These are phyloP conservation scores for Nigrospora oryzae DNA, from an alignment of 2,329 filamentous ascomycete genomes.

Conservation along the genomic window DNA sequence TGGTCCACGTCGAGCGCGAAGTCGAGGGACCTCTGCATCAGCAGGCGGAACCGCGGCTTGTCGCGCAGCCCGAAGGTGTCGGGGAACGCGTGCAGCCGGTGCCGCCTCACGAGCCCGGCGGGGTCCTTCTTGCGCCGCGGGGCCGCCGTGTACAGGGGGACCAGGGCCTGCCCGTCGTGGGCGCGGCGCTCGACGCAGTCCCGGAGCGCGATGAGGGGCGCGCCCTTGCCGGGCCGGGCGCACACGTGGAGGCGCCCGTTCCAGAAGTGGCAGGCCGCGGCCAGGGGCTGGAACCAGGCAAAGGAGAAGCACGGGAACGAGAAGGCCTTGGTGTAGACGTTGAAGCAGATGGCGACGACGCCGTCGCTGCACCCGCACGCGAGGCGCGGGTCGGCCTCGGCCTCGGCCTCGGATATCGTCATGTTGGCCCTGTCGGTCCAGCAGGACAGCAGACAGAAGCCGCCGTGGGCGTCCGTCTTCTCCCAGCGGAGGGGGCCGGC, in stretches of 20 bases:
- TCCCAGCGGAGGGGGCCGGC: conserved; percentile 16
- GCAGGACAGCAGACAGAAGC: conserved; percentile 17
- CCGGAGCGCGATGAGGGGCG: neutral
- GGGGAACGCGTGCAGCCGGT: neutral
- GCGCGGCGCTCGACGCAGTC: neutral
- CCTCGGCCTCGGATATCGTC: conserved; percentile 2
- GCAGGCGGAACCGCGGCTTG: neutral
- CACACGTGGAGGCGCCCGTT: conserved; percentile 12
- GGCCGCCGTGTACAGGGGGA: no score
- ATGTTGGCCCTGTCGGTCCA: conserved; percentile 8
- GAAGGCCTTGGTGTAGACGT: conserved; percentile 20
- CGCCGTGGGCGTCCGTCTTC: conserved; percentile 19
- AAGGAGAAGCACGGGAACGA: conserved; percentile 14
- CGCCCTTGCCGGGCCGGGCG: conserved; percentile 2
- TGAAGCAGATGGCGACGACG: conserved; percentile 18
- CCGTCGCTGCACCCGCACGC: conserved; percentile 5
- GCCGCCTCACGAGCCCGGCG: no score
- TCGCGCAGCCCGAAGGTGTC: neutral
- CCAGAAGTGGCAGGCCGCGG: conserved; percentile 16
- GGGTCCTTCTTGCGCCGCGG: no score
- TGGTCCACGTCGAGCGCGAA: conserved; percentile 10
- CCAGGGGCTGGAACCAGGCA: conserved; percentile 8
- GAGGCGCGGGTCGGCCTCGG: neutral
- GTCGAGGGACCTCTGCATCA: conserved; percentile 1
- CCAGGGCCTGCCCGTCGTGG: no score